A percentile compares a stretch with the other conserved stretches of the same genome.
phyloP scores from a whole-genome alignment of 805 yeast genomes.

The Wickerhamomyces alni region DNA sequence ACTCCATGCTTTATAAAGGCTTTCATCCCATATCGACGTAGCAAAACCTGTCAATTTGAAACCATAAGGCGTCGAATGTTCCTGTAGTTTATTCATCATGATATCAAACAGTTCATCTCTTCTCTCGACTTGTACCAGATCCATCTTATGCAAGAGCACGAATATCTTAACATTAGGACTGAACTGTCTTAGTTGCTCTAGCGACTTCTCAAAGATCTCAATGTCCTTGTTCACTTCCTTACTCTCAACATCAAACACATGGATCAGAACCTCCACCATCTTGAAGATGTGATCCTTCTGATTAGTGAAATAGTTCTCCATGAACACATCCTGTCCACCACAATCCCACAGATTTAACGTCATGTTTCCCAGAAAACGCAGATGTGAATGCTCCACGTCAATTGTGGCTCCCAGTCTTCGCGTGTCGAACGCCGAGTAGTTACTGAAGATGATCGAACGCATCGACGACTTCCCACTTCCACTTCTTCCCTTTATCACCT shows the following conservation, averaged over 20 bases:
- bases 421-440: slow-evolving; percentile 95
- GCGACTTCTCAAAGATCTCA: slow-evolving; percentile 80
- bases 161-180: slow-evolving; percentile 91
- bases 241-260: slow-evolving; percentile 93
- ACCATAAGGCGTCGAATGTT: slow-evolving; percentile 62
- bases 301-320: slow-evolving; percentile 87
- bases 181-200: slow-evolving; percentile 73
- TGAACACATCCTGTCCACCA: slow-evolving; percentile 95
- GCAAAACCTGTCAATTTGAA: slow-evolving; percentile 81
- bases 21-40: slow-evolving; percentile 96
- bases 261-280: slow-evolving; percentile 92
- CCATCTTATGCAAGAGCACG: slow-evolving; percentile 93
- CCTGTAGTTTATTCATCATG: slow-evolving; percentile 77
- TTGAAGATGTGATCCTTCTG: slow-evolving; percentile 90
- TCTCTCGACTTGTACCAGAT: slow-evolving; percentile 80
- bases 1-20: slow-evolving; percentile 95
- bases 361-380: slow-evolving; percentile 90
- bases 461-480: slow-evolving; percentile 97
- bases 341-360: slow-evolving; percentile 96
- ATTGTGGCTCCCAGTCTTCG: slow-evolving; percentile 94
- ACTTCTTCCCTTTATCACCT: slow-evolving; percentile 78
- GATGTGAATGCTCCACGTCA: slow-evolving; percentile 96
- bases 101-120: slow-evolving; percentile 77
- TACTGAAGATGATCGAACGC: slow-evolving; percentile 93
- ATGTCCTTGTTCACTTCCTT: slow-evolving; percentile 90